phyloP scores from a whole-genome alignment of 352 stramenopile species.

The Aphanomyces astaci region DNA sequence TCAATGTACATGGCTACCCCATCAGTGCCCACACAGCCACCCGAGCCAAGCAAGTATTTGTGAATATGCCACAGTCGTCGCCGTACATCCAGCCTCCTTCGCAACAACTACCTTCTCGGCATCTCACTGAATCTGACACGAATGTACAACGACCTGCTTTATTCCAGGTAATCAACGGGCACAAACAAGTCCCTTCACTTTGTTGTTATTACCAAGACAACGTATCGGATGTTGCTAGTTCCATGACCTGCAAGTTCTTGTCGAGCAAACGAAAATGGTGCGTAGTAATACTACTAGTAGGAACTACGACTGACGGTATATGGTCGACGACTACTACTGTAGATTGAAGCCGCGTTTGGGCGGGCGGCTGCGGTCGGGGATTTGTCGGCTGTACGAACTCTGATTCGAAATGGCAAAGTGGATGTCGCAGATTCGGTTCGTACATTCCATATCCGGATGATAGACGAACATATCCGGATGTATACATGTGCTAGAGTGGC shows the following conservation, averaged over 20 bases:
- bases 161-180: background rate
- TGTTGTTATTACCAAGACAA: too few species aligned
- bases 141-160: background rate
- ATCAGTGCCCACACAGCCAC: conserved; percentile 19
- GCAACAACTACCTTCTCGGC: too few species aligned
- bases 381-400: conserved; percentile 13
- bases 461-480: background rate
- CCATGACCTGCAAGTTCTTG: background rate
- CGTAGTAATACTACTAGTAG: background rate
- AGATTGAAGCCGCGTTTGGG: background rate
- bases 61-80: background rate
- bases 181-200: too few species aligned
- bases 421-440: conserved; percentile 14
- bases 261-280: background rate
- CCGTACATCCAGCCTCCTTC: too few species aligned
- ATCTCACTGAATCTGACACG: too few species aligned
- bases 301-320: background rate
- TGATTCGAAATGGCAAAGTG: conserved; percentile 5
- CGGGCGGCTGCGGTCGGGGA: background rate
- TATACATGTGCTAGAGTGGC: conserved; percentile 11
- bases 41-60: conserved; percentile 15
- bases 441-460: background rate
- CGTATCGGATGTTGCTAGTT: too few species aligned
- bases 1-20: background rate
- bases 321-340: background rate